Evolutionary conservation across 1,139 yeast species (phyloP), one percentile per base, ranked within the genome.

Genomic region (Scheffersomyces parashehatae): DNA sequence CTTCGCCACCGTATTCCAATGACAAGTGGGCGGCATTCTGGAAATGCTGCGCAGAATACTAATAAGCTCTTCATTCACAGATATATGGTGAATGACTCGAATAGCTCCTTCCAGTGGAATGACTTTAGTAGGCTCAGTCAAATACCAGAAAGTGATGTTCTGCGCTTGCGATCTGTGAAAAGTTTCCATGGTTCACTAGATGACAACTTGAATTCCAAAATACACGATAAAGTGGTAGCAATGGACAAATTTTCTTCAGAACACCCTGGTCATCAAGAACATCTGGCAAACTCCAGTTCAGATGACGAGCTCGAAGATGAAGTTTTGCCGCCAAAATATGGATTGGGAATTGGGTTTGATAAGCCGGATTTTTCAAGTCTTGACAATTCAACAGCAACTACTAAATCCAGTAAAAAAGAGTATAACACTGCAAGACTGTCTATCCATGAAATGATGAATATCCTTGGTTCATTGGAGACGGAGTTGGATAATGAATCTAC

Each of bases 121-220:
- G 26, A 20, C 26, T 20, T 20, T 8, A 20, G 8, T 5, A 20
- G 26, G 26, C 33, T 30, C 15, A 29, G 13, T 8, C 24, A 31
- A n/a, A 31, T 14, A 5, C 35, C 35, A 7, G 35, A 31, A 14
- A 20, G 26, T 6, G 26, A 20, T 6, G 26, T 20, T 20, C 26
- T 20, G 26, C 26, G 26, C 26, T 35, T 36, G 14, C 42, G 53
- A 26, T 43, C 45, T 3, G 40, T 64, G 20, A 51, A 44, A 36
- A 59, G 71, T 43, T 68, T 68, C 39, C 74, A 69, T 46, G 54
- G 61, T 5, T 68, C 74, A 0, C 53, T 69, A 26, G 64, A 66
- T 46, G 72, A 68, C n/a, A 53, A 51, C 30, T 52, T 59, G 37
- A 58, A 64, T 39, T 35, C 36, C 3, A 44, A 47, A n/a, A 49